Evolutionary conservation across 441 rosid genomes (phyloP).

Genomic region (Lepidium campestre): DNA sequence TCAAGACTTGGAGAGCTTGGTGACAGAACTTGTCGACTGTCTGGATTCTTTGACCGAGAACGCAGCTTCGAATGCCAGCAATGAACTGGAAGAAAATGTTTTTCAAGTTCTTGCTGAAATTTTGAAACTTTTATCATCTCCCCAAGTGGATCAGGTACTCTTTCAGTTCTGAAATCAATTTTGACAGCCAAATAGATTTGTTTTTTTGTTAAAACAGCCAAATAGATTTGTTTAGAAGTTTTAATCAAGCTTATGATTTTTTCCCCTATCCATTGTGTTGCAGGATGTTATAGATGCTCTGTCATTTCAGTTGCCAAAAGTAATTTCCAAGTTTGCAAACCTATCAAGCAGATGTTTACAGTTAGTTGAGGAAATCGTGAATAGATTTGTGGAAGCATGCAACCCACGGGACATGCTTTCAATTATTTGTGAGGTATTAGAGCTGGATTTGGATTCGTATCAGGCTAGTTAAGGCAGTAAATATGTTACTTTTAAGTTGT

Average conservation of each 20-base stretch:
- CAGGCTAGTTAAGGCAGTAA: constrained; percentile 1
- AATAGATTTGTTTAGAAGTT: neutral
- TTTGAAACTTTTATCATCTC: constrained; percentile 34
- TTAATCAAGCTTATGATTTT: constrained; percentile 2
- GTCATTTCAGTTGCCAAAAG: constrained; percentile 74
- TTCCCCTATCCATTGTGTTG: neutral
- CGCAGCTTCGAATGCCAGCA: constrained; percentile 27
- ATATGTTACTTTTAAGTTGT: neutral
- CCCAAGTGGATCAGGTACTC: constrained; percentile 54
- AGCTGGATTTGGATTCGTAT: neutral
- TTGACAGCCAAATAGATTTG: neutral
- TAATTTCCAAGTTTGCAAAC: constrained; percentile 52
- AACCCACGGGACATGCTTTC: constrained; percentile 87
- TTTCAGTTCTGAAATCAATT: neutral
- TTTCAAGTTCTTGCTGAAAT: constrained; percentile 38
- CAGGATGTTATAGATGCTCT: constrained; percentile 66
- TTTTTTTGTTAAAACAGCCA: too few relatives aligned
- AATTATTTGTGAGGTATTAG: constrained; percentile 72
- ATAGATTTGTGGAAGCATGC: constrained; percentile 44
- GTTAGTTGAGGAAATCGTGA: constrained; percentile 43
- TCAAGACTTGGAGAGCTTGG: constrained; percentile 32
- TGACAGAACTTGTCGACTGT: constrained; percentile 39
- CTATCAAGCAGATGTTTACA: constrained; percentile 41
- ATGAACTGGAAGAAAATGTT: constrained; percentile 34
- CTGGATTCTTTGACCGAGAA: constrained; percentile 44